These are phyloP conservation scores for Coemansia sp. DNA, from an alignment of 192 early-diverging fungal species.

Conservation along the genomic window DNA sequence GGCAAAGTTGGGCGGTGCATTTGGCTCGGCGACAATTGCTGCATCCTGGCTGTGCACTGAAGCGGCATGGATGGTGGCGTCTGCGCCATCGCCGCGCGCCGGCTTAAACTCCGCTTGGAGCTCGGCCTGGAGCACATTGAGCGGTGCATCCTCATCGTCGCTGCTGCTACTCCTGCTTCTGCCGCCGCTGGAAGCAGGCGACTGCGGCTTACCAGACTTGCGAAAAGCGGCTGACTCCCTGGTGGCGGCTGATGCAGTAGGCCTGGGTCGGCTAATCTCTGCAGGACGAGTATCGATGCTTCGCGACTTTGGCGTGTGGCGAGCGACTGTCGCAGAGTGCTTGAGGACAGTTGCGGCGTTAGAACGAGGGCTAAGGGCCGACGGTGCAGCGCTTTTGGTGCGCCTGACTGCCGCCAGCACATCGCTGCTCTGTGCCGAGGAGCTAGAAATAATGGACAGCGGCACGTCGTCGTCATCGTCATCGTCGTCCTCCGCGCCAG, in stretches of 20 bases:
- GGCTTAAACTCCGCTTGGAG: slow-evolving; percentile 18
- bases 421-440: slow-evolving; percentile 16
- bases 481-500: slow-evolving; percentile 1
- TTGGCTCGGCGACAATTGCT: background rate
- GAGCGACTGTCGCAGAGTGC: background rate
- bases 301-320: slow-evolving; percentile 9
- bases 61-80: background rate
- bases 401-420: slow-evolving; percentile 22
- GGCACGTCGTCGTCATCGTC: slow-evolving; percentile 40
- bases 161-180: background rate
- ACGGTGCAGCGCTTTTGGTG: slow-evolving; percentile 33
- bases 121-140: slow-evolving; percentile 34
- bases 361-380: slow-evolving; percentile 14
- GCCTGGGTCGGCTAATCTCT: background rate
- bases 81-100: background rate
- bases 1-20: background rate
- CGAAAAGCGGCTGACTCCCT: background rate
- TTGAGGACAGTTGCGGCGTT: background rate
- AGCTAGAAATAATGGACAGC: slow-evolving; percentile 38
- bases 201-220: background rate
- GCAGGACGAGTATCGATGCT: background rate
- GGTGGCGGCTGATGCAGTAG: background rate
- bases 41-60: background rate
- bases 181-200: background rate
- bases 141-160: slow-evolving; percentile 45